A percentile compares a stretch with the other conserved stretches of the same genome.
Conservation (phyloP, 768 basidiomycete genomes). For the Filobasidium wieringae region DNA sequence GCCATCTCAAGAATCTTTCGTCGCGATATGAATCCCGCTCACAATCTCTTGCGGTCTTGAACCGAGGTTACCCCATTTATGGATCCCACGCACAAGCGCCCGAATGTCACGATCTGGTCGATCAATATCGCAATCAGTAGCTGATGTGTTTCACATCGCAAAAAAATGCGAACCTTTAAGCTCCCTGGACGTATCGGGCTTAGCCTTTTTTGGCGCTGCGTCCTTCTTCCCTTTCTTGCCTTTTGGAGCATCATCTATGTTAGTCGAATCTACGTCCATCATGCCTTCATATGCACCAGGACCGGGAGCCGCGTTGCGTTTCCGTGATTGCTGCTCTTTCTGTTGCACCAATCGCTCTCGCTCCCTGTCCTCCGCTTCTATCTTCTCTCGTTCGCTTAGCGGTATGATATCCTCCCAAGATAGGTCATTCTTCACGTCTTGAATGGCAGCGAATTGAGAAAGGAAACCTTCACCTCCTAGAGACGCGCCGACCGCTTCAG, state of each 20-base stretch:
- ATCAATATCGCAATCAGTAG: neutral
- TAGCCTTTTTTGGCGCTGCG: slow-evolving; percentile 38
- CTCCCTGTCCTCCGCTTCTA: slow-evolving; percentile 68
- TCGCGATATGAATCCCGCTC: slow-evolving; percentile 37
- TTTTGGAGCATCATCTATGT: slow-evolving; percentile 52
- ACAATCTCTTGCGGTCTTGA: slow-evolving; percentile 90
- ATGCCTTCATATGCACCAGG: slow-evolving; percentile 69
- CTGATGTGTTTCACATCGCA: neutral
- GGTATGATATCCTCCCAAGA: slow-evolving; percentile 99
- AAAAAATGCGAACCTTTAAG: slow-evolving; percentile 50
- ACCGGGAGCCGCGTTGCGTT: slow-evolving; percentile 67
- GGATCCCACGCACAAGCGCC: slow-evolving; percentile 83
- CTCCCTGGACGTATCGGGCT: slow-evolving; percentile 63
- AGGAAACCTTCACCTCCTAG: slow-evolving; percentile 97
- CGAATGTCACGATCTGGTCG: slow-evolving; percentile 75
- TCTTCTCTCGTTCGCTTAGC: slow-evolving; percentile 70
- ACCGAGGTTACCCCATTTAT: slow-evolving; percentile 95
- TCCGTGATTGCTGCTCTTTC: slow-evolving; percentile 53
- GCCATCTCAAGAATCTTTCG: neutral
- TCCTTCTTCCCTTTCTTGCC: slow-evolving; percentile 58
- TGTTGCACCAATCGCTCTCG: slow-evolving; percentile 52
- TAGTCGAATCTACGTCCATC: slow-evolving; percentile 52
- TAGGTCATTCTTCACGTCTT: slow-evolving; percentile 89
- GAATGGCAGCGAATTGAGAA: slow-evolving; percentile 85
- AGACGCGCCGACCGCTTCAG: slow-evolving; percentile 74